phyloP scores from a whole-genome alignment of 78 protist species.

The Planoprotostelium fungivorum region DNA sequence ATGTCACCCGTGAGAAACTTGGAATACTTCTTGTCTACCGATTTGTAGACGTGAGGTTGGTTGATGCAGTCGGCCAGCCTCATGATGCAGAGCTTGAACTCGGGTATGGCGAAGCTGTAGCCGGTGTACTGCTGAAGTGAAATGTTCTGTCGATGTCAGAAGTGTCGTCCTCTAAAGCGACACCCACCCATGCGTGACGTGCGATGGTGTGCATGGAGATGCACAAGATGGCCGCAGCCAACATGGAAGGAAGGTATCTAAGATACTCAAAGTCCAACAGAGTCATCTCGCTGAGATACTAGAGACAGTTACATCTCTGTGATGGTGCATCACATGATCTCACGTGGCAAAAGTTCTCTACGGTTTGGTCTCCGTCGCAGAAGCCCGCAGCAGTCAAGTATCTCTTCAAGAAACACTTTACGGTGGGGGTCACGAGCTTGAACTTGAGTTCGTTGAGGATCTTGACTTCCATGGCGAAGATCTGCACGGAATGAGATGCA shows the following conservation, averaged over 20 bases:
- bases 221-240: conserved; percentile 44
- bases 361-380: conserved; percentile 5
- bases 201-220: conserved; percentile 14
- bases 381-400: conserved; percentile 22
- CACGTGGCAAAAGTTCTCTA: not conserved
- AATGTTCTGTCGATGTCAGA: not conserved
- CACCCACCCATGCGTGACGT: not conserved
- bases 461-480: conserved; percentile 23
- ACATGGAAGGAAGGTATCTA: conserved; percentile 23
- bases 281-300: conserved; percentile 32
- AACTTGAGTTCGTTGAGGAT: conserved; percentile 31
- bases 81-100: not conserved
- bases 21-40: no score
- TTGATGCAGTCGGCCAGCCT: not conserved
- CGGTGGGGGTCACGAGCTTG: conserved; percentile 21
- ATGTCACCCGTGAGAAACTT: no score
- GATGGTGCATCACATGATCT: not conserved
- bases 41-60: not conserved
- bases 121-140: not conserved
- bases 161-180: not conserved
- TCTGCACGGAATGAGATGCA: not conserved
- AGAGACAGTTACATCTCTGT: not conserved
- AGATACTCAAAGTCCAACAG: conserved; percentile 32
- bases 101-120: not conserved
- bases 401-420: conserved; percentile 31